These are phyloP conservation scores for Colletotrichum simmondsii DNA, from an alignment of 2,329 filamentous ascomycete genomes.

Conservation along the genomic window DNA sequence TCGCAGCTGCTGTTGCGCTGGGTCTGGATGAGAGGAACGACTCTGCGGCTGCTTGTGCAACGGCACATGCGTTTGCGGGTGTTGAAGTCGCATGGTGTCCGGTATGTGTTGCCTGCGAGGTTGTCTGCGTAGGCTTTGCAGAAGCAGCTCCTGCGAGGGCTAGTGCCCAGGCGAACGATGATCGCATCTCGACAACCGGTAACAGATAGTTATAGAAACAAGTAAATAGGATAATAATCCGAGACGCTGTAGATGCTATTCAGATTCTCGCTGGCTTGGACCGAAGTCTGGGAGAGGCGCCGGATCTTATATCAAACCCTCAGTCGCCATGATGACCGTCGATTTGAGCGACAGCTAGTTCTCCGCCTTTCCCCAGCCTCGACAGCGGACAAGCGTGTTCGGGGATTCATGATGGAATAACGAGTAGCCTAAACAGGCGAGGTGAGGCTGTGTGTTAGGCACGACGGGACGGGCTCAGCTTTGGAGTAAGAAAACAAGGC, in stretches of 20 bases:
- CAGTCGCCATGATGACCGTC: neutral
- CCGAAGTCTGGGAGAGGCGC: neutral
- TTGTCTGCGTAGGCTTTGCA: neutral
- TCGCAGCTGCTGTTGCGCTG: neutral
- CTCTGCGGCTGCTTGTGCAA: constrained; percentile 9
- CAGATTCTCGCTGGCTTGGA: neutral
- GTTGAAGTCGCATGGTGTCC: neutral
- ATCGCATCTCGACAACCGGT: neutral
- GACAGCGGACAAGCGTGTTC: neutral
- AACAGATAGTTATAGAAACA: neutral
- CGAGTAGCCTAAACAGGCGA: neutral
- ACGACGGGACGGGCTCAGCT: neutral
- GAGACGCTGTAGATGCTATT: neutral
- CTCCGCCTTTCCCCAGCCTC: neutral
- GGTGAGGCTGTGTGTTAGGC: constrained; percentile 14
- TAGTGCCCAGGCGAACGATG: constrained; percentile 3
- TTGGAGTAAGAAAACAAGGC: neutral
- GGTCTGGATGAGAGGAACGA: neutral
- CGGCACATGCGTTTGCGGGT: neutral
- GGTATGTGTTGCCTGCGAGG: neutral
- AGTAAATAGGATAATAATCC: neutral
- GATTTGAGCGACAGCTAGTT: neutral
- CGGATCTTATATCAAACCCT: neutral
- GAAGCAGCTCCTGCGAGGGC: constrained; percentile 1
- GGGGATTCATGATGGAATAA: neutral